Evolutionary conservation across 495 filamentous ascomycete species (phyloP).

Genomic region (Aspergillus conjunctus): DNA sequence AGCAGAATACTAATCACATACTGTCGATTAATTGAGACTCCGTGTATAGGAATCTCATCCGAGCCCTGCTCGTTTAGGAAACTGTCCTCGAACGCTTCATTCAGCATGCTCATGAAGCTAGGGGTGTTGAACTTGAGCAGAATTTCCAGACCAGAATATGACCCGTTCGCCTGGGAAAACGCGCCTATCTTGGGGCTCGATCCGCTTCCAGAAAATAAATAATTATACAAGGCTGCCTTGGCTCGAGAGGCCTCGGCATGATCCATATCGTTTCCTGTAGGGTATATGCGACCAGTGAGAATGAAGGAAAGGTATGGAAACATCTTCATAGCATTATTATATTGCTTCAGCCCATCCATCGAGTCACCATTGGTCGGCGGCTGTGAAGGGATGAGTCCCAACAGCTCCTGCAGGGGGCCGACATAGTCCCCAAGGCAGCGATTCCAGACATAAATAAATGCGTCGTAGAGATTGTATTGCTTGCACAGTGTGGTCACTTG

Average conservation of each 20-base stretch:
- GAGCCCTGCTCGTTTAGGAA: conserved; percentile 74
- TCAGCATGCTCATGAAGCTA: conserved; percentile 92
- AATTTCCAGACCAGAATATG: conserved; percentile 79
- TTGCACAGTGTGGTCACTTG: conserved; percentile 90
- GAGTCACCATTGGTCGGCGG: conserved; percentile 41
- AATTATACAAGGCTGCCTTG: conserved; percentile 87
- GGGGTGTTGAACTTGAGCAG: conserved; percentile 86
- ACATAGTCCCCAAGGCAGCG: conserved; percentile 86
- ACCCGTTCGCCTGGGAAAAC: conserved; percentile 62
- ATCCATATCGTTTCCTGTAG: conserved; percentile 72
- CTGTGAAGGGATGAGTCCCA: conserved; percentile 62
- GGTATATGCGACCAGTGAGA: conserved; percentile 89
- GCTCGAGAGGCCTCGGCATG: conserved; percentile 70
- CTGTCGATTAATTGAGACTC: conserved; percentile 81
- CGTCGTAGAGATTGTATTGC: conserved; percentile 88
- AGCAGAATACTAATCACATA: conserved; percentile 86
- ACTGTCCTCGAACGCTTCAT: conserved; percentile 94
- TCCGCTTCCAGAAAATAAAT: conserved; percentile 81
- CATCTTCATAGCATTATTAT: conserved; percentile 78
- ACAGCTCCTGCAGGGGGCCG: conserved; percentile 82
- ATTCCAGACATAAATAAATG: conserved; percentile 96
- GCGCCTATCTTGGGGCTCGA: conserved; percentile 58
- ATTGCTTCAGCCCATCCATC: conserved; percentile 35
- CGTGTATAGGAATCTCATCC: conserved; percentile 39
- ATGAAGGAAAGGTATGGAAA: conserved; percentile 94